Conservation (phyloP, 495 filamentous ascomycete genomes). For the Bryoglossum gracile region DNA sequence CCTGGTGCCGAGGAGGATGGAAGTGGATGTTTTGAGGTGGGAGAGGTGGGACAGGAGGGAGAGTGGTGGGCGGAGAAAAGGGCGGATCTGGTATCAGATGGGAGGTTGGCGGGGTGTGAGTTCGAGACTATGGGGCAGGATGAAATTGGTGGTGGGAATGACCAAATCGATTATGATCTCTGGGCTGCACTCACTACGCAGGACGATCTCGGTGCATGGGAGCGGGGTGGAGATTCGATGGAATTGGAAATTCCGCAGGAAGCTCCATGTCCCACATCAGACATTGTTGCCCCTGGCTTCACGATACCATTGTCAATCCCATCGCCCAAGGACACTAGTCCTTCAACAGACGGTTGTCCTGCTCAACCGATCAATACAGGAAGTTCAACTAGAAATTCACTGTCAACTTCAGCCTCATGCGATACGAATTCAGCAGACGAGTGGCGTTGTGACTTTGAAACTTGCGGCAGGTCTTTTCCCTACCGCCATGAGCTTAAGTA, state of each 20-base stretch:
- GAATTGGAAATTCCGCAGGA: not conserved
- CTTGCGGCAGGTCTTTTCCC: not conserved
- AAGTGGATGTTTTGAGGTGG: not conserved
- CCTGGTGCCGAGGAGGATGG: constrained; percentile 1
- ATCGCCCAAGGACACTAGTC: not conserved
- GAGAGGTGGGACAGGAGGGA: not conserved
- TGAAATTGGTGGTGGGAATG: not conserved
- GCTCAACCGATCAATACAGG: not conserved
- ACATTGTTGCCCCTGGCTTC: not conserved
- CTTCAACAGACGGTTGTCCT: constrained; percentile 1
- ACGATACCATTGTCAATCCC: too few species aligned
- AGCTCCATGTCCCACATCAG: not conserved
- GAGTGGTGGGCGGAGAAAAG: not conserved
- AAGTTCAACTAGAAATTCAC: not conserved
- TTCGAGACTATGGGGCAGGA: not conserved
- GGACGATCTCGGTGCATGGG: not conserved
- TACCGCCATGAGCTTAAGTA: not conserved
- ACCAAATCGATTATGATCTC: not conserved
- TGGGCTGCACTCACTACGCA: too few species aligned
- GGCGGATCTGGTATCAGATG: not conserved
- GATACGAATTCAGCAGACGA: not conserved
- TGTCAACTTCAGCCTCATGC: not conserved
- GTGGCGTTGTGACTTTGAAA: not conserved
- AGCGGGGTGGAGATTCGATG: not conserved
- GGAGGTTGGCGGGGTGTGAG: not conserved